Conservation (phyloP, 1,139 yeast genomes). For the Fermentozyma sake region DNA sequence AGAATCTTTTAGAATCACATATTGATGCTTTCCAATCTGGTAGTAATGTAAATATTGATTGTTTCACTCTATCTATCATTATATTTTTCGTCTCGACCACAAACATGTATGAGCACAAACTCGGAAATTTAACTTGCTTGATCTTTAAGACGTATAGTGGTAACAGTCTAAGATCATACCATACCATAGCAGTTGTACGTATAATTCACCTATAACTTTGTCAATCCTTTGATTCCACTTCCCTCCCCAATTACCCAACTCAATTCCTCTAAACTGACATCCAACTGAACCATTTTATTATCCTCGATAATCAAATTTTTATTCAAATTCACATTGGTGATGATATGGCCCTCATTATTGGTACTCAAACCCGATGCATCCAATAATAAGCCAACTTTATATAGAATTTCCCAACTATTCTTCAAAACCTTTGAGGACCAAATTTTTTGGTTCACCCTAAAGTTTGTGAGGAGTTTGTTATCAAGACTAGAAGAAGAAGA, state of each 20-base stretch:
- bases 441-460: constrained; percentile 39
- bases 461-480: constrained; percentile 23
- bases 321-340: constrained; percentile 27
- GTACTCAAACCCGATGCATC: constrained; percentile 32
- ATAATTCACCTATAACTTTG: constrained; percentile 21
- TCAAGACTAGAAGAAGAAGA: constrained; percentile 26
- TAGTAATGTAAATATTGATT: too few species aligned
- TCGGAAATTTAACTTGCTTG: too few species aligned
- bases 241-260: constrained; percentile 27
- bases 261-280: constrained; percentile 43
- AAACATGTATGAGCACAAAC: too few species aligned
- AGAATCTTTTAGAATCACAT: too few species aligned
- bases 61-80: too few species aligned
- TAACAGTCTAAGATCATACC: too few species aligned
- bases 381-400: constrained; percentile 32
- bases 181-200: too few species aligned
- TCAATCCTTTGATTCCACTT: constrained; percentile 28
- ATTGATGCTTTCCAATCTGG: too few species aligned
- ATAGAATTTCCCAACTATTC: constrained; percentile 52
- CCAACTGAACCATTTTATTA: constrained; percentile 44
- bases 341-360: constrained; percentile 28
- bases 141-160: too few species aligned
- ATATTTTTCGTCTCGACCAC: too few species aligned
- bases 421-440: constrained; percentile 48
- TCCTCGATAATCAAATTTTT: constrained; percentile 36